Evolutionary conservation across 345 rosid species (phyloP).

Genomic region (Toxicodendron radicans): DNA sequence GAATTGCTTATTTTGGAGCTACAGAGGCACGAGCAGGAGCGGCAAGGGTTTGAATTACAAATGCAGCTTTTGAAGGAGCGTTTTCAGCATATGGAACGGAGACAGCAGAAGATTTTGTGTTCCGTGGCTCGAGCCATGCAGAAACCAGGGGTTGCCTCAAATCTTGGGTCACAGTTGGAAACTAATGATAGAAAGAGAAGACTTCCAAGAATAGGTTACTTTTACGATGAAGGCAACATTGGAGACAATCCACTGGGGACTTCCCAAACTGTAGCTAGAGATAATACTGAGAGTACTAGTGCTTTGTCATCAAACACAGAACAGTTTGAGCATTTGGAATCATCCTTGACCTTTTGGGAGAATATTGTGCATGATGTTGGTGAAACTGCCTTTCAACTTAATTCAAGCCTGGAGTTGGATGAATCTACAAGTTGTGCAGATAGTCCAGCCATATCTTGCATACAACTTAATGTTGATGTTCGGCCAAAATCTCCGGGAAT

Average conservation of each 20-base stretch:
- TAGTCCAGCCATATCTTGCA: conserved; percentile 57
- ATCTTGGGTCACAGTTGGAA: conserved; percentile 52
- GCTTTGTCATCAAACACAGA: conserved; percentile 43
- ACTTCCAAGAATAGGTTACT: conserved; percentile 51
- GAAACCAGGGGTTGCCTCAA: conserved; percentile 63
- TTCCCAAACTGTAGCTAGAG: conserved; percentile 36
- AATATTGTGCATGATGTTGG: conserved; percentile 41
- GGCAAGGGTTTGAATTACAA: conserved; percentile 54
- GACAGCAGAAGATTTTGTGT: conserved; percentile 58
- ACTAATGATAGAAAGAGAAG: conserved; percentile 68
- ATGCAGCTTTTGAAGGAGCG: conserved; percentile 59
- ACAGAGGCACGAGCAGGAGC: conserved; percentile 56
- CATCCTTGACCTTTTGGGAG: conserved; percentile 75
- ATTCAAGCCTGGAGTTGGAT: conserved; percentile 52
- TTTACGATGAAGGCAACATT: conserved; percentile 32
- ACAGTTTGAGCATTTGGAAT: conserved; percentile 61
- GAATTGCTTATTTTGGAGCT: conserved; percentile 53
- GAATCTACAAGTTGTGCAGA: conserved; percentile 76
- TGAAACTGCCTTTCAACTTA: conserved; percentile 29
- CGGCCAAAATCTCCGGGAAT: conserved; percentile 60
- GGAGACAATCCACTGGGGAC: conserved; percentile 43
- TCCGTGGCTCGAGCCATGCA: conserved; percentile 52
- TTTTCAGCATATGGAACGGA: conserved; percentile 56
- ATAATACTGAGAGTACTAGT: conserved; percentile 33
- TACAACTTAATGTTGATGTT: conserved; percentile 48